phyloP scores from a whole-genome alignment of 2,329 filamentous ascomycete genomes.

The Aspergillus latus region DNA sequence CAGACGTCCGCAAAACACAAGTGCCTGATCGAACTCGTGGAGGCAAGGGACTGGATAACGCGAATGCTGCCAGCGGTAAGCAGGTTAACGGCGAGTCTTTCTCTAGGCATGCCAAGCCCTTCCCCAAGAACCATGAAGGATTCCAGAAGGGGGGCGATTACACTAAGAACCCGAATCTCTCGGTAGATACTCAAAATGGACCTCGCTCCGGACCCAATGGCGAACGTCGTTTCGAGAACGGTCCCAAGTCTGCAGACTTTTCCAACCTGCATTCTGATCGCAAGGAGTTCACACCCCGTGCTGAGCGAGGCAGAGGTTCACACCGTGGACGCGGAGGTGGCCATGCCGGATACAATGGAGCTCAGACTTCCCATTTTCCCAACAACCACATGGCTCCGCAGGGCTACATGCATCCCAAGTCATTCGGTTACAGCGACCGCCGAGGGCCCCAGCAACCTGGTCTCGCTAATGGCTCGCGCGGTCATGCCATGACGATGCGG shows the following conservation, averaged over 20 bases:
- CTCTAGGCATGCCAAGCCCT: conserved; percentile 36
- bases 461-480: conserved; percentile 41
- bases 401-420: conserved; percentile 42
- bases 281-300: conserved; percentile 34
- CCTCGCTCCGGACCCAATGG: conserved; percentile 29
- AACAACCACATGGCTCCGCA: conserved; percentile 42
- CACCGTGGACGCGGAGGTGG: conserved; percentile 43
- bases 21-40: conserved; percentile 33
- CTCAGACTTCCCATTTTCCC: conserved; percentile 41
- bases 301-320: conserved; percentile 41
- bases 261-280: conserved; percentile 29
- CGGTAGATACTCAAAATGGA: conserved; percentile 36
- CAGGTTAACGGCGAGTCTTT: conserved; percentile 32
- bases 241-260: conserved; percentile 40
- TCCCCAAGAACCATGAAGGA: conserved; percentile 34
- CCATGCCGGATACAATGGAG: conserved; percentile 35
- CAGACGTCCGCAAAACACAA: conserved; percentile 37
- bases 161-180: conserved; percentile 31
- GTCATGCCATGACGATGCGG: conserved; percentile 54
- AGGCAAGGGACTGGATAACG: conserved; percentile 35
- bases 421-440: conserved; percentile 43
- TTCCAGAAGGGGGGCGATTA: conserved; percentile 28
- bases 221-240: conserved; percentile 41
- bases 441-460: conserved; percentile 42
- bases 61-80: conserved; percentile 27